Evolutionary conservation across 1,139 yeast species (phyloP).

Genomic region (Sugiyamaella xylanicola): DNA sequence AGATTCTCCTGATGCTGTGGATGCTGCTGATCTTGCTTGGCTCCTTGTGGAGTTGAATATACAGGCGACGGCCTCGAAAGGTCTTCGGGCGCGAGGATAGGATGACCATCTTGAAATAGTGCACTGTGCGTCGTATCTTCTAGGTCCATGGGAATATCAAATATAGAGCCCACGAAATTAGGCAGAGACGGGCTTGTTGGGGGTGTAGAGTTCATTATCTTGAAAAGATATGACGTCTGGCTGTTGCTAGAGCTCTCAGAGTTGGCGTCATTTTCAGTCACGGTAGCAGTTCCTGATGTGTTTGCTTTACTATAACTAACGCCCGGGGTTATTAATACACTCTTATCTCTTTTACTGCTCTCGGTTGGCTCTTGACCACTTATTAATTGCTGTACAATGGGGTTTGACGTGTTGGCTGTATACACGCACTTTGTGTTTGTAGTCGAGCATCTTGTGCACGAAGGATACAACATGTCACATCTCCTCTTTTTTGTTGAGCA

Average conservation of each 20-base stretch:
- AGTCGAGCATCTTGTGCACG: conserved; percentile 27
- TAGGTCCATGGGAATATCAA: conserved; percentile 2
- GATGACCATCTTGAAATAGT: not conserved
- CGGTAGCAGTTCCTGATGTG: conserved; percentile 55
- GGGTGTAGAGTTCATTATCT: conserved; percentile 6
- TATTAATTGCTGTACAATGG: conserved; percentile 21
- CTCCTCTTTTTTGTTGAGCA: conserved; percentile 29
- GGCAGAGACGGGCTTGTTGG: conserved; percentile 3
- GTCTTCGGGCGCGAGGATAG: not conserved
- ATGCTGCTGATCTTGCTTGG: not conserved
- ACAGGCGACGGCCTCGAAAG: not conserved
- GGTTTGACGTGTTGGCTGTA: conserved; percentile 23
- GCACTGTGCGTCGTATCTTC: not conserved
- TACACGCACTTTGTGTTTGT: conserved; percentile 24
- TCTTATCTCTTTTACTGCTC: not conserved
- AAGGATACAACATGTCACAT: conserved; percentile 31
- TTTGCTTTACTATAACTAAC: conserved; percentile 56
- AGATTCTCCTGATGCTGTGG: not conserved
- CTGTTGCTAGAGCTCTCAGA: not conserved
- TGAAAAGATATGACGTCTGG: conserved; percentile 7
- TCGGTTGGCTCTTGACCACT: not conserved
- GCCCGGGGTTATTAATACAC: conserved; percentile 4
- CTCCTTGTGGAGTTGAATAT: not conserved
- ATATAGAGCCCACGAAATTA: not conserved
- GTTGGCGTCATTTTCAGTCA: conserved; percentile 3